Evolutionary conservation across 2,329 filamentous ascomycete species (phyloP).

Genomic region (Hymenoscyphus salicellus): DNA sequence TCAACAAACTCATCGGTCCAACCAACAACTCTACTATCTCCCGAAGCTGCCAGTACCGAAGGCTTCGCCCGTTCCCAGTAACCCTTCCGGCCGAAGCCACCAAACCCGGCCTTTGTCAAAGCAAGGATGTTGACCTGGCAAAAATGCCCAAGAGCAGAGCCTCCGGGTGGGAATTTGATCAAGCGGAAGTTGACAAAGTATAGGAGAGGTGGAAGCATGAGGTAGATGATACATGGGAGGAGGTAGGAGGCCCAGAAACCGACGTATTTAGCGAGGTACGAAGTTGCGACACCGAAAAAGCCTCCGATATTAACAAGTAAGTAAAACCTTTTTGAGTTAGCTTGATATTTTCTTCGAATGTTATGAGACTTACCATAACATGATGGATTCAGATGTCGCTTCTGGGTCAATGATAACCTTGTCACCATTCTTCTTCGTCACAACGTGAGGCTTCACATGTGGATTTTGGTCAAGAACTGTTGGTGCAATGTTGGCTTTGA

Average conservation of each 20-base stretch:
- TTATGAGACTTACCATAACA: constrained; percentile 44
- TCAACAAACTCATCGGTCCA: constrained; percentile 81
- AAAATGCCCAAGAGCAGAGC: constrained; percentile 67
- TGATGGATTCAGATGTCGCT: constrained; percentile 57
- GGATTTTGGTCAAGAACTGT: constrained; percentile 57
- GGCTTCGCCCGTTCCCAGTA: constrained; percentile 68
- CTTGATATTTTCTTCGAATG: not conserved
- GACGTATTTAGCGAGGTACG: constrained; percentile 41
- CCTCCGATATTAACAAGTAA: constrained; percentile 67
- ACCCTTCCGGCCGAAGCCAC: constrained; percentile 48
- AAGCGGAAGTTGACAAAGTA: constrained; percentile 58
- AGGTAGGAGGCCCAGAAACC: constrained; percentile 68
- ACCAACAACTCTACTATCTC: constrained; percentile 49
- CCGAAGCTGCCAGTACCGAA: constrained; percentile 51
- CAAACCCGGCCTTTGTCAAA: constrained; percentile 58
- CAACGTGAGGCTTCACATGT: constrained; percentile 43
- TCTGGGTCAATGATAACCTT: constrained; percentile 59
- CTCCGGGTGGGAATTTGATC: constrained; percentile 62
- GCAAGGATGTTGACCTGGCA: constrained; percentile 57
- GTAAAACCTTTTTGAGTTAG: constrained; percentile 52
- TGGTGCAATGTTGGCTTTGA: constrained; percentile 68
- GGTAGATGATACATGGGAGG: constrained; percentile 64
- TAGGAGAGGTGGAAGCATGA: constrained; percentile 59
- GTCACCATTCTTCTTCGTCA: constrained; percentile 51
- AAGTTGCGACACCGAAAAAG: constrained; percentile 42